These are phyloP conservation scores for Pythium apleroticum DNA, from an alignment of 352 stramenopile species.

Conservation along the genomic window DNA sequence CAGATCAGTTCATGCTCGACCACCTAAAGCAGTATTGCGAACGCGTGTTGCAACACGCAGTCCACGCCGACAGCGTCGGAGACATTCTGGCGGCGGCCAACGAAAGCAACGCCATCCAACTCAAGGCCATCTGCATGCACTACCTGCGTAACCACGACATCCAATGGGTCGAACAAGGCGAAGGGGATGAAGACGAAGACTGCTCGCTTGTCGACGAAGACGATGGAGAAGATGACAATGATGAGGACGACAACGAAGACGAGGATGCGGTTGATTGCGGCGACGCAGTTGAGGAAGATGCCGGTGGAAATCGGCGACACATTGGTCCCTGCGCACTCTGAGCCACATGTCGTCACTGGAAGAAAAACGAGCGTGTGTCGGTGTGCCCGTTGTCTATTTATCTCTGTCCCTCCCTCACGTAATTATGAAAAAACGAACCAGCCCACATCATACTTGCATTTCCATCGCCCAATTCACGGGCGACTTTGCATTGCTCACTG, in stretches of 20 bases:
- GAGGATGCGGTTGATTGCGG: conserved; percentile 13
- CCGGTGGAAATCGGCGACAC: conserved; percentile 1
- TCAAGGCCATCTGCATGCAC: conserved; percentile 91
- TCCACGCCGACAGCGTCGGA: conserved; percentile 83
- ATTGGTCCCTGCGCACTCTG: conserved; percentile 1
- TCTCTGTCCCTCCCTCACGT: background rate
- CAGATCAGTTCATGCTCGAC: conserved; percentile 97
- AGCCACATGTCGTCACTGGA: background rate
- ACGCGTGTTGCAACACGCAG: conserved; percentile 72
- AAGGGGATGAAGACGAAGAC: conserved; percentile 11
- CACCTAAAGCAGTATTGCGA: conserved; percentile 96
- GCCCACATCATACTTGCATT: too few relatives aligned
- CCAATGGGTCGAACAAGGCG: conserved; percentile 23
- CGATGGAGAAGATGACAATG: conserved; percentile 11
- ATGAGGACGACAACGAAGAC: conserved; percentile 3
- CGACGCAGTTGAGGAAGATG: conserved; percentile 11
- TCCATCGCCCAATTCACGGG: too few relatives aligned
- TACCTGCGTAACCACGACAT: conserved; percentile 87
- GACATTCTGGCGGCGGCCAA: conserved; percentile 89
- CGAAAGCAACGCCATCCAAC: conserved; percentile 89
- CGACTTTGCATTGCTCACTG: too few relatives aligned
- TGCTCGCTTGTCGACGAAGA: conserved; percentile 37
- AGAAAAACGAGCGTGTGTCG: background rate
- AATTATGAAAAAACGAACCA: conserved; percentile 3
- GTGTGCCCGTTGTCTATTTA: background rate